Conservation (phyloP, 1,139 yeast species). For the Saccharomyces pastorianus region DNA sequence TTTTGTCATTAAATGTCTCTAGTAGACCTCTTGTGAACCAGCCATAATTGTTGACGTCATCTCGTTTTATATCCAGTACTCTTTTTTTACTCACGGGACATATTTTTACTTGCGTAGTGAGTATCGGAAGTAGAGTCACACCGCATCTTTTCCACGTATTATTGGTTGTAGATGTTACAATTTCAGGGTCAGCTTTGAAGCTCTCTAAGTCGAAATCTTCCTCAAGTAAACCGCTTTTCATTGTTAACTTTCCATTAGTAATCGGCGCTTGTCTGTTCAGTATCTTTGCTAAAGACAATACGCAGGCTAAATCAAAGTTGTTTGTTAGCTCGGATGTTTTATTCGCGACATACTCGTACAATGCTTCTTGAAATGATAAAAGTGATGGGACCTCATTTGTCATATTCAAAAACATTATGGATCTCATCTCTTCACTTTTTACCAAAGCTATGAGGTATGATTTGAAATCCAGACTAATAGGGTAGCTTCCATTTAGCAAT, state of each 20-base stretch:
- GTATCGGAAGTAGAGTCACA: constrained; percentile 32
- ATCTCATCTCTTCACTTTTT: constrained; percentile 16
- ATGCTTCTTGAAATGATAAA: constrained; percentile 19
- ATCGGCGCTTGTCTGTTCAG: constrained; percentile 12
- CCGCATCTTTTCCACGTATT: constrained; percentile 34
- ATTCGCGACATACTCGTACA: constrained; percentile 25
- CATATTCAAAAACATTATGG: constrained; percentile 25
- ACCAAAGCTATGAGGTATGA: constrained; percentile 21
- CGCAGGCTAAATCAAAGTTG: constrained; percentile 29
- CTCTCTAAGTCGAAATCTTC: constrained; percentile 27
- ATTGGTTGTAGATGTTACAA: constrained; percentile 25
- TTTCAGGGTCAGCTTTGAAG: constrained; percentile 11
- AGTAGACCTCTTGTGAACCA: constrained; percentile 30
- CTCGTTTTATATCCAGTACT: constrained; percentile 30
- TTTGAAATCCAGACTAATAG: constrained; percentile 16
- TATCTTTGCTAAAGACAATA: constrained; percentile 20
- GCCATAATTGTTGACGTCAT: constrained; percentile 26
- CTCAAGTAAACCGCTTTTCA: constrained; percentile 28
- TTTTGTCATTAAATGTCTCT: constrained; percentile 19
- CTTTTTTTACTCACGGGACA: constrained; percentile 34
- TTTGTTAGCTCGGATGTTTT: constrained; percentile 19
- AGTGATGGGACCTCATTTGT: constrained; percentile 20
- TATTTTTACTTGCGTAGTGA: constrained; percentile 30
- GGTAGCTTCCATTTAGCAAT: constrained; percentile 1
- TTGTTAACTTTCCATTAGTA: constrained; percentile 5